Evolutionary conservation across 108 stramenopile genomes (phyloP), one percentile per base, ranked within the genome.

Genomic region (Skeletonema marinoi): DNA sequence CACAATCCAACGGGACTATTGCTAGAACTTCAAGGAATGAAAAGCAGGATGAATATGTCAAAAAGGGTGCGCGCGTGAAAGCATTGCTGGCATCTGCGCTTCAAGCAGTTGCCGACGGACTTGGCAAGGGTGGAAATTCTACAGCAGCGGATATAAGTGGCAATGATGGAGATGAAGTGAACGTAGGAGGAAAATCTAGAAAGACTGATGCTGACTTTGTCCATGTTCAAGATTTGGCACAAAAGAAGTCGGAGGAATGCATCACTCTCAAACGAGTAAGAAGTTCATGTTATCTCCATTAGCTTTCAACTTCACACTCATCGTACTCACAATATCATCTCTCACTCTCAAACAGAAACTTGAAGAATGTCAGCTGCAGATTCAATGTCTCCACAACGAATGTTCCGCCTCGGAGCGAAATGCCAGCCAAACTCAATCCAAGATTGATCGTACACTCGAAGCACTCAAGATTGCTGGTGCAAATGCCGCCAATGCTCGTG

Each of bases 401-500:
- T 56, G 21, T 25, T 85, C 82, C 35, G 39, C 77, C 65, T 75
- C 88, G 9, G 80, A 88, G 14, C 75, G 88, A 33, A 71, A 84
- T n/a, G 46, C 68, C 59, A 46, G 64, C 3, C 71, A 84, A 36
- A 67, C 78, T 36, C 70, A 84, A 68, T 50, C 62, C 29, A 87
- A 88, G 62, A 65, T 89, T n/a, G 86, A 89, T 50, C 80, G 85
- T 1, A 78, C 86, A 3, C 32, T 72, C n/a, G 85, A 84, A 50
- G 90, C 90, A 3, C 86, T 89, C 33, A 74, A 79, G 66, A 76
- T 88, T 32, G 87, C 90, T 6, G 77, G 80, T 19, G 74, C 68
- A 29, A 88, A 81, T 64, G 86, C 85, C 11, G 87, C 87, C 35
- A 75, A 86, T 30, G 87, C 90, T 25, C 83, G 90, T 11, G 88